Evolutionary conservation across 441 rosid species (phyloP).

Genomic region (Croton setiger): DNA sequence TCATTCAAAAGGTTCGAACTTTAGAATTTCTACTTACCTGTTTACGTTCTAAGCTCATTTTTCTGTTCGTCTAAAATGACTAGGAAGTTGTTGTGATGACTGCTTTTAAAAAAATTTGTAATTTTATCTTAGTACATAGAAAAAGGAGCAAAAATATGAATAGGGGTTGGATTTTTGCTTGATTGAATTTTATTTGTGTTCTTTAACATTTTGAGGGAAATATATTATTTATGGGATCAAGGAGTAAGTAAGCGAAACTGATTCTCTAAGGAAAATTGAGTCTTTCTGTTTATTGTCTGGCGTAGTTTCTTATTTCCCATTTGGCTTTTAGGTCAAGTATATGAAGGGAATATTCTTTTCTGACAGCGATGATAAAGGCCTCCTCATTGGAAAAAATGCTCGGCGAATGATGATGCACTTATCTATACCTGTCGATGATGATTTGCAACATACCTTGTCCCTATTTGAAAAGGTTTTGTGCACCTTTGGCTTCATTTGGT

Average conservation of each 20-base stretch:
- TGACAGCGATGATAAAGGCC: conserved; percentile 49
- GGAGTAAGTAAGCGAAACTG: background rate
- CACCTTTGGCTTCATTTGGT: background rate
- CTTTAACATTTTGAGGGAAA: background rate
- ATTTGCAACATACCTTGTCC: conserved; percentile 78
- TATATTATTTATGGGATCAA: background rate
- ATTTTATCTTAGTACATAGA: background rate
- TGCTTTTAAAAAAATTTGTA: background rate
- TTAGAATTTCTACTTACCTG: background rate
- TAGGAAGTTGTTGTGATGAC: background rate
- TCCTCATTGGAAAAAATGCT: conserved; percentile 50
- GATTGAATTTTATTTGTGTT: background rate
- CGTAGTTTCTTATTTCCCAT: conserved; percentile 42
- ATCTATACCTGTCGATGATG: conserved; percentile 76
- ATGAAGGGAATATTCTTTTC: conserved; percentile 77
- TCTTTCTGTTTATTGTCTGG: conserved; percentile 17
- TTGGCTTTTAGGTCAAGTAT: conserved; percentile 77
- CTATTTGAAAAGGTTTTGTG: conserved; percentile 77
- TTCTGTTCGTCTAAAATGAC: background rate
- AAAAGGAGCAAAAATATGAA: background rate
- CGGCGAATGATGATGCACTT: conserved; percentile 71
- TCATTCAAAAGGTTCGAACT: conserved; percentile 51
- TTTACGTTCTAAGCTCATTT: background rate
- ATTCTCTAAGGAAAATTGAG: conserved; percentile 5
- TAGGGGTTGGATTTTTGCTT: background rate